Evolutionary conservation across 768 basidiomycete species (phyloP), one percentile per base, ranked within the genome.

Genomic region (Boletus pseudo-olivaceus): DNA sequence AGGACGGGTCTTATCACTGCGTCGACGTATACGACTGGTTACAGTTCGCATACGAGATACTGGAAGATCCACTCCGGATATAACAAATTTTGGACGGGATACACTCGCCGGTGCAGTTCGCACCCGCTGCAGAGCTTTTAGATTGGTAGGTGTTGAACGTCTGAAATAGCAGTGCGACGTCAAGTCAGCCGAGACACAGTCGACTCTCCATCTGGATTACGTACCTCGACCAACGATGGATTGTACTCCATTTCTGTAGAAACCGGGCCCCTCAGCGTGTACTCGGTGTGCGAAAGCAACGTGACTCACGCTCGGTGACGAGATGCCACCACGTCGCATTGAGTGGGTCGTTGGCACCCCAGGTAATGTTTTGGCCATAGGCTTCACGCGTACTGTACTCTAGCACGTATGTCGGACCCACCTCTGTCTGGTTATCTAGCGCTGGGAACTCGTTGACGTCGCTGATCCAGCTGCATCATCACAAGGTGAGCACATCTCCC

Each of bases 301-400:
- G 35, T 14, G 5, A 67, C 76, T 48, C 54, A 82, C 84, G 77
- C 71, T 88, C 84, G 0, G 88, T 88, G 42, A 90, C 85, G 26
- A 68, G 77, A 66, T 88, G 88, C 87, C 87, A 90, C 83, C 84
- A 90, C 3, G 87, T 88, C 5, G 85, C 85, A 57, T 89, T 90
- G 50, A 89, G 71, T 0, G 88, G 86, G 65, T 85, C 86, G 46
- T 77, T 72, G 8, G 72, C 66, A 27, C 75, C 76, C 86, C 88
- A 89, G 35, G 76, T 75, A 1, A 75, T 66, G 47, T 66, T 69
- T 32, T 67, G 66, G 14, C 86, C 87, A 59, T 87, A 89, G 1
- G 85, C 76, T 45, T 81, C 75, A 26, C 88, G 82, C 4, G 87
- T 82, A 64, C 76, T 85, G 65, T 89, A 90, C 69, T 89, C 88